Evolutionary conservation across 345 rosid species (phyloP).

Genomic region (Adansonia digitata): DNA sequence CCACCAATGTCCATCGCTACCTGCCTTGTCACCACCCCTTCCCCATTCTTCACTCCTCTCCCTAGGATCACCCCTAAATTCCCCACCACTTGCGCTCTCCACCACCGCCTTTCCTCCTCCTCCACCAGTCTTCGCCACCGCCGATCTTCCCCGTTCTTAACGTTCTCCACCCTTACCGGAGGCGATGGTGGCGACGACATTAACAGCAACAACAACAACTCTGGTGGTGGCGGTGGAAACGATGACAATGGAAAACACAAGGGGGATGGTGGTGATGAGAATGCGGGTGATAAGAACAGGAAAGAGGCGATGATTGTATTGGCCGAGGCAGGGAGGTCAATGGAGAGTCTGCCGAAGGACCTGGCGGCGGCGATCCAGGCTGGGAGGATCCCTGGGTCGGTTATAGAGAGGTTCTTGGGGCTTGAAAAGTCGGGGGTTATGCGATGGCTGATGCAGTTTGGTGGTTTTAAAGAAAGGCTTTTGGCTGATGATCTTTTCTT

Average conservation of each 20-base stretch:
- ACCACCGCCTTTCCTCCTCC: conserved; percentile 2
- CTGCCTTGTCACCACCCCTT: conserved; percentile 33
- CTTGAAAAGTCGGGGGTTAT: conserved; percentile 61
- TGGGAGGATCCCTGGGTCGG: conserved; percentile 82
- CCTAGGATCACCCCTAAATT: neutral
- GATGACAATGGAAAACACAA: conserved; percentile 11
- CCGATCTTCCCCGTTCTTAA: conserved; percentile 20
- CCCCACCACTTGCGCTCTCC: conserved; percentile 20
- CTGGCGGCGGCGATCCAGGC: conserved; percentile 70
- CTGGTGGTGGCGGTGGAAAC: conserved; percentile 33
- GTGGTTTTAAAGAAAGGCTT: conserved; percentile 83
- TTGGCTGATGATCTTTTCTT: conserved; percentile 93
- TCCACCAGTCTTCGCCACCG: conserved; percentile 24
- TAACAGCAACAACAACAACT: conserved; percentile 17
- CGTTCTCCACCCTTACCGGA: conserved; percentile 29
- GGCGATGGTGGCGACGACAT: conserved; percentile 32
- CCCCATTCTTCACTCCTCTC: conserved; percentile 22
- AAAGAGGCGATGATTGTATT: conserved; percentile 59
- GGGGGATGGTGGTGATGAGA: conserved; percentile 37
- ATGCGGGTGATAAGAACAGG: conserved; percentile 62
- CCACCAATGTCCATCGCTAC: conserved; percentile 49
- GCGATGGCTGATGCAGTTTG: conserved; percentile 76
- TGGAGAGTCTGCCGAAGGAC: conserved; percentile 75
- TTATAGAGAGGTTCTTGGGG: conserved; percentile 59
- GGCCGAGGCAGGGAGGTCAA: conserved; percentile 49